A percentile compares a stretch with the other conserved stretches of the same genome.
phyloP scores from a whole-genome alignment of 2,329 filamentous ascomycete genomes.

The Fusarium metavorans region DNA sequence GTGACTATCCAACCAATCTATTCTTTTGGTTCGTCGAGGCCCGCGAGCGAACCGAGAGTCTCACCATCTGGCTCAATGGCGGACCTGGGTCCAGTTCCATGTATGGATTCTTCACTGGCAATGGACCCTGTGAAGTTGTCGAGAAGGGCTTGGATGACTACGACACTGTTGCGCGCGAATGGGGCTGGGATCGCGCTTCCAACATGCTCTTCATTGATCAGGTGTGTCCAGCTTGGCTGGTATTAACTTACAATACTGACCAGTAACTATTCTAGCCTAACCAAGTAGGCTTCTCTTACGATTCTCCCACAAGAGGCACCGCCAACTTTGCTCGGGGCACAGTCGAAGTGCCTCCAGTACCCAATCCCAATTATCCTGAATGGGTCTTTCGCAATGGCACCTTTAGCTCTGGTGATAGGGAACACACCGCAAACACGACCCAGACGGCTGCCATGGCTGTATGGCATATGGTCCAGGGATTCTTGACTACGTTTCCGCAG shows the following conservation, averaged over 20 bases:
- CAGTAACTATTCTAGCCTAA: slow-evolving; percentile 65
- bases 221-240: slow-evolving; percentile 48
- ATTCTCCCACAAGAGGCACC: slow-evolving; percentile 72
- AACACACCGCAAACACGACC: slow-evolving; percentile 66
- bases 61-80: slow-evolving; percentile 75
- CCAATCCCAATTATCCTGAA: slow-evolving; percentile 34
- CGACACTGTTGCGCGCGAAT: slow-evolving; percentile 68
- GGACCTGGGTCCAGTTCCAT: slow-evolving; percentile 75
- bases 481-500: slow-evolving; percentile 68
- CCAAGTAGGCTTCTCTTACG: slow-evolving; percentile 77
- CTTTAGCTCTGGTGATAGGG: slow-evolving; percentile 67
- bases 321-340: slow-evolving; percentile 59
- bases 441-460: slow-evolving; percentile 67
- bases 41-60: slow-evolving; percentile 55
- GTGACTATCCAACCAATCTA: slow-evolving; percentile 62
- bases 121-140: slow-evolving; percentile 66
- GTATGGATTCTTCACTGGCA: slow-evolving; percentile 72
- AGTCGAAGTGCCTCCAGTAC: slow-evolving; percentile 46
- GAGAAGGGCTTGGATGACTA: slow-evolving; percentile 61
- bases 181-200: slow-evolving; percentile 72
- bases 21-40: slow-evolving; percentile 66
- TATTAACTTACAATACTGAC: slow-evolving; percentile 15
- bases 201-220: slow-evolving; percentile 70
- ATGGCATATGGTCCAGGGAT: slow-evolving; percentile 75
- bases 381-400: slow-evolving; percentile 70